These are phyloP conservation scores for Xylariaceae sp. DNA, from an alignment of 2,329 filamentous ascomycete species.

Conservation along the genomic window DNA sequence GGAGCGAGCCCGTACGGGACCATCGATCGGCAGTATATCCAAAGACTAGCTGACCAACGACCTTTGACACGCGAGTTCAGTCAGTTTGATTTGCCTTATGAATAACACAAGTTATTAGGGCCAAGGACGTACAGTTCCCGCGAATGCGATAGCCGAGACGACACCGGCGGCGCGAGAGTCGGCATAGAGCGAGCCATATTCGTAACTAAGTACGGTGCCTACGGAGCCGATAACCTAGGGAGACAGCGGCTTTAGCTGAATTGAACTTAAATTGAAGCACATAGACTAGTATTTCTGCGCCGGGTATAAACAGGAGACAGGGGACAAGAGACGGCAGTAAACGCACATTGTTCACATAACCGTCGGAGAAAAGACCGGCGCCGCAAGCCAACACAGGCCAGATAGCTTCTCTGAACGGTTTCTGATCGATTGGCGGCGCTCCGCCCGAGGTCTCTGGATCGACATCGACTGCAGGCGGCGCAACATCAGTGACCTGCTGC, in stretches of 20 bases:
- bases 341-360: conserved; percentile 84
- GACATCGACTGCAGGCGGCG: conserved; percentile 13
- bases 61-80: conserved; percentile 42
- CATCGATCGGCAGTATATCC: conserved; percentile 84
- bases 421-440: conserved; percentile 36
- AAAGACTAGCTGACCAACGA: conserved; percentile 81
- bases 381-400: conserved; percentile 86
- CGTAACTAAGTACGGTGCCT: conserved; percentile 72
- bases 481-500: conserved; percentile 21
- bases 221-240: conserved; percentile 83
- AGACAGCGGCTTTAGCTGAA: background rate
- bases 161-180: conserved; percentile 73
- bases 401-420: conserved; percentile 43
- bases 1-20: conserved; percentile 82
- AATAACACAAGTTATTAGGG: background rate
- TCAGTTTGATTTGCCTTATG: background rate
- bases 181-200: conserved; percentile 76
- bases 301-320: background rate
- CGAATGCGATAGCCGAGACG: conserved; percentile 83
- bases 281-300: too few relatives aligned
- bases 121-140: conserved; percentile 62
- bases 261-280: background rate
- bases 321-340: background rate
- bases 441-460: conserved; percentile 27
- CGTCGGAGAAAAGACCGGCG: conserved; percentile 88